A percentile compares a stretch with the other conserved stretches of the same genome.
These are phyloP conservation scores for Petasospora rhodanensis DNA, from an alignment of 1,139 yeast species.

Conservation along the genomic window DNA sequence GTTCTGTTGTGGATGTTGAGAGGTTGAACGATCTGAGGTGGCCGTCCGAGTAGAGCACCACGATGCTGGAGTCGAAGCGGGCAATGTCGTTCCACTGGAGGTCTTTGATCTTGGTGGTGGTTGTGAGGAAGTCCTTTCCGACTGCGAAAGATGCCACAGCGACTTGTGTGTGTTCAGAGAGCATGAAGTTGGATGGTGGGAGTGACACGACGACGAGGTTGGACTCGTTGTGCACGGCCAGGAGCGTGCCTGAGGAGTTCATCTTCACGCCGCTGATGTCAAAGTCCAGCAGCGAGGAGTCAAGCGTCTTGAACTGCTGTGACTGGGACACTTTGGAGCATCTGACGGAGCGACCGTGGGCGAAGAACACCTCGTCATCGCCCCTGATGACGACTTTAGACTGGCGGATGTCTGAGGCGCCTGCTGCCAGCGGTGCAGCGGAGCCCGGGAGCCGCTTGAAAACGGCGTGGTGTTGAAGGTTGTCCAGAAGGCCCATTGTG, in stretches of 20 bases:
- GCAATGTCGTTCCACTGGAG: slow-evolving; percentile 44
- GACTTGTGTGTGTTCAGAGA: too few species aligned
- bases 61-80: slow-evolving; percentile 35
- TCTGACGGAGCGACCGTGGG: slow-evolving; percentile 26
- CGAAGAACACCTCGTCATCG: slow-evolving; percentile 28
- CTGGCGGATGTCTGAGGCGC: slow-evolving; percentile 7
- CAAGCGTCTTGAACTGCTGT: slow-evolving; percentile 14
- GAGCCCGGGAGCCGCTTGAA: slow-evolving; percentile 6
- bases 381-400: slow-evolving; percentile 16
- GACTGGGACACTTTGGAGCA: slow-evolving; percentile 21
- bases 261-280: slow-evolving; percentile 29
- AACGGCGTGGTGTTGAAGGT: slow-evolving; percentile 9
- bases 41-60: slow-evolving; percentile 35
- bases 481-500: slow-evolving; percentile 9
- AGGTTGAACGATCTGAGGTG: slow-evolving; percentile 34
- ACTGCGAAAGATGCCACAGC: slow-evolving; percentile 24
- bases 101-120: slow-evolving; percentile 24
- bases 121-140: slow-evolving; percentile 9
- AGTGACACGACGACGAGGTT: slow-evolving; percentile 31
- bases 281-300: slow-evolving; percentile 23
- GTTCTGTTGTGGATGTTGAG: slow-evolving; percentile 24
- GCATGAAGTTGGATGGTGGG: slow-evolving; percentile 28
- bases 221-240: slow-evolving; percentile 36
- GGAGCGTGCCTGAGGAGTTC: slow-evolving; percentile 37
- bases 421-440: not conserved